These are phyloP conservation scores for Cerioporus squamosus DNA, from an alignment of 1,284 basidiomycete species.

Conservation along the genomic window DNA sequence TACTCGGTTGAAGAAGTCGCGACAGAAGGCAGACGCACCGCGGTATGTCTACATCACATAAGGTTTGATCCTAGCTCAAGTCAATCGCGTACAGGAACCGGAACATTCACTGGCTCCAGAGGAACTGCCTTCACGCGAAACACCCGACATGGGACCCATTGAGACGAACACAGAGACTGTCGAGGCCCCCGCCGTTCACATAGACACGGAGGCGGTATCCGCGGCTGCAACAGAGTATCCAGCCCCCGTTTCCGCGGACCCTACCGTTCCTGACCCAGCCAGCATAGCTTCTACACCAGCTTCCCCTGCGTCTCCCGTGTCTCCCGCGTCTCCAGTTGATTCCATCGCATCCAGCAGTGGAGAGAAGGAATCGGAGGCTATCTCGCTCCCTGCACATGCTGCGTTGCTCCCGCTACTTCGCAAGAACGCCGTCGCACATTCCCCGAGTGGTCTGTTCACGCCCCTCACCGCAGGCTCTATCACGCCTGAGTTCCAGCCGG, in stretches of 20 bases:
- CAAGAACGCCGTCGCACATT: slow-evolving; percentile 16
- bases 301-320: slow-evolving; percentile 12
- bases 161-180: not conserved
- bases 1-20: slow-evolving; percentile 34
- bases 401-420: slow-evolving; percentile 15
- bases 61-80: too few species aligned
- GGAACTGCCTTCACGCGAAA: not conserved
- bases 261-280: slow-evolving; percentile 45
- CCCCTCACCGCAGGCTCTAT: slow-evolving; percentile 29
- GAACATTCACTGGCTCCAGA: slow-evolving; percentile 8
- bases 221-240: slow-evolving; percentile 30
- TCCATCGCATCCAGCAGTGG: slow-evolving; percentile 8
- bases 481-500: slow-evolving; percentile 12
- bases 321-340: not conserved
- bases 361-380: slow-evolving; percentile 1
- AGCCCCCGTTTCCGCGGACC: slow-evolving; percentile 47
- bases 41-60: slow-evolving; percentile 22
- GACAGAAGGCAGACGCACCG: slow-evolving; percentile 30
- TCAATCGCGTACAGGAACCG: slow-evolving; percentile 18
- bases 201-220: not conserved
- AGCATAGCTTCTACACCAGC: slow-evolving; percentile 30
- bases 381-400: slow-evolving; percentile 8
- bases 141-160: too few species aligned
- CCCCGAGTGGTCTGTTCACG: slow-evolving; percentile 36
- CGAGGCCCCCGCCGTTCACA: not conserved